Evolutionary conservation across 257 asterid genomes (phyloP), one percentile per base, ranked within the genome.

Genomic region (Lycium ferocissimum): DNA sequence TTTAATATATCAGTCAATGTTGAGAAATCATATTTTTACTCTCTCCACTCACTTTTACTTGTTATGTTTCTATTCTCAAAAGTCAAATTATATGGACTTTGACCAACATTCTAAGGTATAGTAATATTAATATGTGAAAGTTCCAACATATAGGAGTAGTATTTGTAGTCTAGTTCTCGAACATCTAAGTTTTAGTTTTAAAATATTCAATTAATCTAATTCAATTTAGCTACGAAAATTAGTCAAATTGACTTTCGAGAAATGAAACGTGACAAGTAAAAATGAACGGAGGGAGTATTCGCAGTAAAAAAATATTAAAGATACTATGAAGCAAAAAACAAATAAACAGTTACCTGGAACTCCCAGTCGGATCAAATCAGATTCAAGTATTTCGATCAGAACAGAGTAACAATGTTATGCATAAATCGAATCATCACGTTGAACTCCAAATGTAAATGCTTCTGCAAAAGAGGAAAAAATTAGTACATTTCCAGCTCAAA

Each of bases 291-390:
- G 33, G 33, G 33, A 26, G 33, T 6, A 67, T 13, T 67, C 1
- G 12, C 14, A 38, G 22, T 7, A 72, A 43, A 35, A 72, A 43
- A 18, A 9, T 9, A 26, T 9, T 43, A 9, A 45, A 14, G 59
- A 26, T 51, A 33, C 62, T 22, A 51, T 4, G 62, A 26, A 14
- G 26, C 82, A 53, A 76, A 76, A 75, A 12, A 49, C 4, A 53
- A 76, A 76, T 53, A 76, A 76, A 76, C 8, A 70, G 38, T 38
- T 70, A 78, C 82, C 82, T 78, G 65, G 49, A 53, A 49, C 45
- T 76, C 22, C 7, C 11, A 12, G 18, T 57, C 20, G 45, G 38
- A 22, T 73, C n/a, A 20, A 73, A 47, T 45, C 81, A 73, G 61
- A 75, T 12, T 12, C 59, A 20, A 20, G 22, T 51, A 7, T 7